phyloP scores from a whole-genome alignment of 2,329 filamentous ascomycete genomes.

The Fusarium praegraminearum region DNA sequence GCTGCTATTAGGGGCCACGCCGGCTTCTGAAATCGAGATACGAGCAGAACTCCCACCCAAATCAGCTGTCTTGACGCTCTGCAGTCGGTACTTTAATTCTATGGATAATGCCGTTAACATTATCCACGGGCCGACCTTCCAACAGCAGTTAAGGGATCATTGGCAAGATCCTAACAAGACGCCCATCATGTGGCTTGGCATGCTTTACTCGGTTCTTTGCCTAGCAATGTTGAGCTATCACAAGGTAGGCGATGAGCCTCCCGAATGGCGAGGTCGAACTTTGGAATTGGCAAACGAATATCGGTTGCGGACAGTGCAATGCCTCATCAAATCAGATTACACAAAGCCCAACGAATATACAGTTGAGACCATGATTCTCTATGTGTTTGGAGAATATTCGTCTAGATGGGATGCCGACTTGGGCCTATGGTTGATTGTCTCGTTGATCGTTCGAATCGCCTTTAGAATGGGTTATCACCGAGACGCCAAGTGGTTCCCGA shows the following conservation, averaged over 20 bases:
- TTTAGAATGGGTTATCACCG: constrained; percentile 82
- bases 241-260: constrained; percentile 82
- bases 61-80: constrained; percentile 83
- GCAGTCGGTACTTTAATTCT: constrained; percentile 91
- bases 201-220: constrained; percentile 81
- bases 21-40: constrained; percentile 80
- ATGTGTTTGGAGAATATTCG: constrained; percentile 80
- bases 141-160: constrained; percentile 73
- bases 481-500: constrained; percentile 79
- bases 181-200: constrained; percentile 80
- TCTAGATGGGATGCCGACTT: constrained; percentile 79
- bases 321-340: constrained; percentile 80
- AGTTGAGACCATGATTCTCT: constrained; percentile 81
- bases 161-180: constrained; percentile 81
- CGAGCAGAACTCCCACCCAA: constrained; percentile 84
- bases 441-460: constrained; percentile 67
- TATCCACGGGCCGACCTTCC: constrained; percentile 86
- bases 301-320: constrained; percentile 80
- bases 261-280: constrained; percentile 78
- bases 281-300: constrained; percentile 73
- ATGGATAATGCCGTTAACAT: constrained; percentile 77
- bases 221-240: constrained; percentile 83
- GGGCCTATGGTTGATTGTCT: constrained; percentile 70
- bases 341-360: constrained; percentile 80
- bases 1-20: constrained; percentile 80